Evolutionary conservation across 1,139 yeast species (phyloP).

Genomic region (Candida glucosophila): DNA sequence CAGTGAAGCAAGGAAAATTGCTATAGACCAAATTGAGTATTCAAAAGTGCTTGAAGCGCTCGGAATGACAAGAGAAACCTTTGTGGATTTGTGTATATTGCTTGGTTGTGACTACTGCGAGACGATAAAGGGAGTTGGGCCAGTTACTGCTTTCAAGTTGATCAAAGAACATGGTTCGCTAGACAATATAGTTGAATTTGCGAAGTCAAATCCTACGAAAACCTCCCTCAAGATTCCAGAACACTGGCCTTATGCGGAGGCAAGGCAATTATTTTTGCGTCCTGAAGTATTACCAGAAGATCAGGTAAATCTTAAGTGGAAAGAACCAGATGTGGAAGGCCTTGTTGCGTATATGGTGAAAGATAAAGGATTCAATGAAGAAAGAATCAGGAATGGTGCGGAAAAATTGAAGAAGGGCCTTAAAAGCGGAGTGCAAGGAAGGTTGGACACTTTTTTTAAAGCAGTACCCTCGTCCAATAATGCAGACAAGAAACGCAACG

Average conservation of each 20-base stretch:
- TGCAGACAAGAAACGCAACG: constrained; percentile 17
- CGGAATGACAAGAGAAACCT: constrained; percentile 61
- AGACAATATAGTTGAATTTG: constrained; percentile 64
- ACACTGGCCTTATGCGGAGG: constrained; percentile 89
- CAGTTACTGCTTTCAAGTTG: constrained; percentile 83
- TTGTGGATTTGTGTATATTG: constrained; percentile 84
- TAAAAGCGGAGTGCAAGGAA: constrained; percentile 81
- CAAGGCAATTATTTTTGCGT: constrained; percentile 67
- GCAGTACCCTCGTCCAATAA: constrained; percentile 40
- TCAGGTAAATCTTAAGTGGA: constrained; percentile 66
- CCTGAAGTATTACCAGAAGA: constrained; percentile 69
- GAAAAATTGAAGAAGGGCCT: constrained; percentile 77
- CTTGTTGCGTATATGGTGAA: constrained; percentile 63
- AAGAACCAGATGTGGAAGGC: constrained; percentile 71
- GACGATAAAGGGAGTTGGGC: constrained; percentile 91
- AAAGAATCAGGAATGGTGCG: constrained; percentile 81
- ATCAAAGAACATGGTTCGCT: constrained; percentile 78
- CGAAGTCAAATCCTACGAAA: constrained; percentile 50
- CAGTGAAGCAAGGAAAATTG: constrained; percentile 87
- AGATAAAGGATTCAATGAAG: constrained; percentile 85
- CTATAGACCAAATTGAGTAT: constrained; percentile 77
- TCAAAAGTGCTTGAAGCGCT: constrained; percentile 66
- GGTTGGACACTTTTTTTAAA: constrained; percentile 85
- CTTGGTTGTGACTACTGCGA: constrained; percentile 97
- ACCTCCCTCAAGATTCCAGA: constrained; percentile 82